Percentiles rank a stretch among this genome's conserved stretches.
Evolutionary conservation across 1,139 yeast genomes (phyloP).

Genomic region (Kodamaea ohmeri): DNA sequence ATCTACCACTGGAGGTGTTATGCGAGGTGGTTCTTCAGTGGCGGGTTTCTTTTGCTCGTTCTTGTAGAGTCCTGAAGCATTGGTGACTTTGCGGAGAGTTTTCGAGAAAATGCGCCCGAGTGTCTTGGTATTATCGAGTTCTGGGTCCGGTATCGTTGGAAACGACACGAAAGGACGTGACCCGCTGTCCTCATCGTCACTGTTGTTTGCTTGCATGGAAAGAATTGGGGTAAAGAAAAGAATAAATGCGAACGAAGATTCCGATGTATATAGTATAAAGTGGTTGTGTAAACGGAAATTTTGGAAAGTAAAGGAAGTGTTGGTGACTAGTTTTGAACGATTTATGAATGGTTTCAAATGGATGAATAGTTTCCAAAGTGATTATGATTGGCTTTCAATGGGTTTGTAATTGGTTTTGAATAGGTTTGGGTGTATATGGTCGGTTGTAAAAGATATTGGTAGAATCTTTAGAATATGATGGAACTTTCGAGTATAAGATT

Average conservation of each 20-base stretch:
- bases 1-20: background rate
- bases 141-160: conserved; percentile 48
- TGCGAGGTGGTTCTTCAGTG: background rate
- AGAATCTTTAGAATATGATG: too few relatives aligned
- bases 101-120: conserved; percentile 35
- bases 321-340: too few relatives aligned
- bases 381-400: too few relatives aligned
- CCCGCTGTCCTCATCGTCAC: conserved; percentile 11
- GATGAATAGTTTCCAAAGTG: too few relatives aligned
- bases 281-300: background rate
- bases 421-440: too few relatives aligned
- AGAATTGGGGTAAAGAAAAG: background rate
- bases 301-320: too few relatives aligned
- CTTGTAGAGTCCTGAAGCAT: conserved; percentile 36
- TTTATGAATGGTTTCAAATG: too few relatives aligned
- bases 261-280: too few relatives aligned
- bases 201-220: conserved; percentile 9
- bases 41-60: conserved; percentile 4
- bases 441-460: too few relatives aligned
- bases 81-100: conserved; percentile 45
- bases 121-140: conserved; percentile 30
- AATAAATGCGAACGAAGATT: background rate
- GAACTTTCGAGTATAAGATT: too few relatives aligned
- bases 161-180: conserved; percentile 39
- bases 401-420: too few relatives aligned